Base-by-base conservation (phyloP, 768 basidiomycete species). In the Dioszegia crocea region DNA sequence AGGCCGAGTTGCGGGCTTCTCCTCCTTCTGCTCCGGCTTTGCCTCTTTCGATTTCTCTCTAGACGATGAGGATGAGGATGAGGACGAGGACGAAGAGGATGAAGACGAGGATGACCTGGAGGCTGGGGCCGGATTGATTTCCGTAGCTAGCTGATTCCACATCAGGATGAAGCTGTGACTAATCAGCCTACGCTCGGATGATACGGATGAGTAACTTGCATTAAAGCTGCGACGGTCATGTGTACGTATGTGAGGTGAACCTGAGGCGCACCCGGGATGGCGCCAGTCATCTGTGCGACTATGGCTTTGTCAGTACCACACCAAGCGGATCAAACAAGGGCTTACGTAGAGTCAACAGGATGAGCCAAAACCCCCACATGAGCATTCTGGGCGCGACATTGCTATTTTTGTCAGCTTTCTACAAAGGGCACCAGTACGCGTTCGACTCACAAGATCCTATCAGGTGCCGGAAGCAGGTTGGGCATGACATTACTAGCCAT, bases 241-340 rank as follows among this genome's bases (percentile, higher is more conserved):
- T 71, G 69, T n/a, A 74, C 72, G 45, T 68, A 74, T 6, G 72
- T 74, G 47, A 74, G 50, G 36, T 74, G 69, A 16, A 74, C 30
- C 23, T 46, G 48, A 6, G 69, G 63, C 1, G 68, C 67, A 2
- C 69, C 72, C 33, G 69, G 72, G 5, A 74, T 27, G 17, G 70
- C 9, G 2, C 68, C 66, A 23, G 57, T 52, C 68, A 70, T 70
- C 33, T 68, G 65, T 4, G 50, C 58, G n/a, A 48, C 66, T 64
- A 31, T 1, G 48, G 1, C 27, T 62, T 24, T 56, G 44, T 24
- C 11, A 26, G 21, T 16, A 21, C 9, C n/a, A n/a, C 40, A 8
- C 14, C 21, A 17, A 17, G 14, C n/a, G 36, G n/a, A 27, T 41
- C 40, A 36, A n/a, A 19, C 21, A 38, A 21, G 8, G 40, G 17